These are phyloP conservation scores for Megacollybia marginata DNA, from an alignment of 768 basidiomycete genomes.

Conservation along the genomic window DNA sequence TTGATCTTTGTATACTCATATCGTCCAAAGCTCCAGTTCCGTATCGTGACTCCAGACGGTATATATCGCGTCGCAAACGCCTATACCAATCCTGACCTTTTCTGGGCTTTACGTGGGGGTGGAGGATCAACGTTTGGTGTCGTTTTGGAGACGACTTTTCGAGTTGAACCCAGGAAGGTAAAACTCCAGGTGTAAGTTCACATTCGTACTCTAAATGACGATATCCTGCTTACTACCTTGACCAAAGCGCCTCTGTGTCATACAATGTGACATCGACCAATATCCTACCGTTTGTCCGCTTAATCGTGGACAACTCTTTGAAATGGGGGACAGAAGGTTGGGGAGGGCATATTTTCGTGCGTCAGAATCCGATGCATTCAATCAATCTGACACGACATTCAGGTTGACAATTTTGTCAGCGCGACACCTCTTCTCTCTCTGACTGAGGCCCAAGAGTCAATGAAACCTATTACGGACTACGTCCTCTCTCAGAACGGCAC, in stretches of 20 bases:
- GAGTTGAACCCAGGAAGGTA: constrained; percentile 9
- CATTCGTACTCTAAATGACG: neutral
- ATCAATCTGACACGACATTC: constrained; percentile 6
- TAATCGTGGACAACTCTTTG: constrained; percentile 21
- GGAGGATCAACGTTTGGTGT: constrained; percentile 32
- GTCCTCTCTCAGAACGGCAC: constrained; percentile 19
- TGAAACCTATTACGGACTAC: constrained; percentile 19
- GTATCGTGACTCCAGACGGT: constrained; percentile 29
- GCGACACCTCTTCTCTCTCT: constrained; percentile 21
- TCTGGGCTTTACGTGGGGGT: constrained; percentile 25
- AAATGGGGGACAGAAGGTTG: constrained; percentile 27
- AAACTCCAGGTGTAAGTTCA: constrained; percentile 12
- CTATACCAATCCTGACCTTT: constrained; percentile 25
- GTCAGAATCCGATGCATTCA: neutral
- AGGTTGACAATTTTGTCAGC: constrained; percentile 19
- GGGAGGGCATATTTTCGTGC: constrained; percentile 27
- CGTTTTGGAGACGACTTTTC: constrained; percentile 10
- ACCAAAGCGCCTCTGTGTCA: constrained; percentile 17
- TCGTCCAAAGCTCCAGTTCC: constrained; percentile 17
- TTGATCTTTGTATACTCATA: neutral
- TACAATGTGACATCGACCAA: constrained; percentile 15
- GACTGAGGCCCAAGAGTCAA: constrained; percentile 17
- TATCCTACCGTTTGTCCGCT: constrained; percentile 15
- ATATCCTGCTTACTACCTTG: neutral
- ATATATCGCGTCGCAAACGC: constrained; percentile 21